Evolutionary conservation across 192 early-diverging fungal genomes (phyloP), one percentile per base, ranked within the genome.

Genomic region (Umbelopsis isabellina): DNA sequence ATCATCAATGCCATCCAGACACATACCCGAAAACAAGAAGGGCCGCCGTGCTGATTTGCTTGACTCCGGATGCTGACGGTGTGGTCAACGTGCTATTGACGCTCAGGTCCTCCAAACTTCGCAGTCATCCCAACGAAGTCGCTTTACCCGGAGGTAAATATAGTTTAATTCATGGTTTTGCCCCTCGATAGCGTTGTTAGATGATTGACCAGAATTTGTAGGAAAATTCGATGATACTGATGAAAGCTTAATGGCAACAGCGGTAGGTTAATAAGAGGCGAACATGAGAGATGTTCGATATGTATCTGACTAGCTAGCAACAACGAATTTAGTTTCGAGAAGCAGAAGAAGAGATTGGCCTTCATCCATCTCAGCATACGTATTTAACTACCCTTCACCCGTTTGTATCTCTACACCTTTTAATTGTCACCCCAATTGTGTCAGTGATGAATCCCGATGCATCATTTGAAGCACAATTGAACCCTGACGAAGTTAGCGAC

Each of bases 121-220:
- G 55, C 11, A 61, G 23, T 61, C 55, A 61, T 33, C 55, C 55
- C 4, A 61, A 61, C 30, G 55, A 61, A 30, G 55, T 61, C 13
- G 21, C 23, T 35, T 30, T 61, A 35, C 55, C 55, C 25, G 55
- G 55, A 61, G 55, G 55, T 61, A 35, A 61, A 35, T 16, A 7
- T 2, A 11, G 18, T 13, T 49, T 49, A 3, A 49, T 49, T 49
- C 48, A 16, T n/a, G n/a, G n/a, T 33, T 15, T 12, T 18, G 8
- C 30, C 18, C 12, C 13, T 12, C 30, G 30, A 6, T 35, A 61
- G 30, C 37, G 10, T 37, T 18, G 30, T 35, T 13, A 16, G 13
- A 8, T 30, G 18, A 33, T 33, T 41, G 37, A 41, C 37, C 1
- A 35, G 15, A 15, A 15, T 3, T 61, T 27, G 8, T 35, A 61